Base-by-base conservation (phyloP, 208 protist species). In the Wallacemonas sp. region DNA sequence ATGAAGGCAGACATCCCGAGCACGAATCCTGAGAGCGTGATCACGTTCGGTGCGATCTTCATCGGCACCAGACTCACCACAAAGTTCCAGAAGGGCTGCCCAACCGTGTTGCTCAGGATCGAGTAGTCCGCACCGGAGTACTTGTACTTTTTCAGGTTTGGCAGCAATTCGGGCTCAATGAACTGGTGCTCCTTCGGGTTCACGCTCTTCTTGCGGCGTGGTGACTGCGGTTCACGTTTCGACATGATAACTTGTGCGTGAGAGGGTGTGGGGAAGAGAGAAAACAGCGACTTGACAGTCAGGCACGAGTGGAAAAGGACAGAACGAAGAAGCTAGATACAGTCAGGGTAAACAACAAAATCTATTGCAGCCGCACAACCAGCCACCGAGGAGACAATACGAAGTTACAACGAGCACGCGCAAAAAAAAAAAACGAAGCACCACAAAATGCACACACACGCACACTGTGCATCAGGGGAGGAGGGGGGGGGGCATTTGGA, bases 71-170 rank as follows among this genome's bases (percentile, higher is more conserved):
- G 70, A 27, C 65, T 84, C 26, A 97, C 77, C 26, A 92, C 74
- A 58, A 86, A 94, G 62, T 88, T 94, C 90, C 92, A 97, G 70
- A 92, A 97, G 2, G 67, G 81, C 65, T 93, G 77, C 55, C 95
- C 68, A 14, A 97, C 70, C 49, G 91, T 89, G 26, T 74, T 72
- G 47, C 73, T 86, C 62, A 91, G 24, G 26, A 97, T 68, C 23
- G 83, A 90, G 27, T 68, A 80, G 72, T 97, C 92, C 1, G 65
- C 47, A 9, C 88, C 81, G 1, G 70, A 70, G 76, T 95, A 95
- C 70, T 91, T 89, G 79, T 97, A 96, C 61, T 80, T 90, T 29
- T 76, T 76, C 56, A 96, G 61, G 62, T 94, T 94, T 4, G 70
- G 54, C 41, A 96, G 55, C 36, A 85, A 88, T 8, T 69, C 29